Percentiles rank a stretch among this genome's conserved stretches.
phyloP scores from a whole-genome alignment of 2,329 filamentous ascomycete genomes.

The Trichoderma arundinaceum region DNA sequence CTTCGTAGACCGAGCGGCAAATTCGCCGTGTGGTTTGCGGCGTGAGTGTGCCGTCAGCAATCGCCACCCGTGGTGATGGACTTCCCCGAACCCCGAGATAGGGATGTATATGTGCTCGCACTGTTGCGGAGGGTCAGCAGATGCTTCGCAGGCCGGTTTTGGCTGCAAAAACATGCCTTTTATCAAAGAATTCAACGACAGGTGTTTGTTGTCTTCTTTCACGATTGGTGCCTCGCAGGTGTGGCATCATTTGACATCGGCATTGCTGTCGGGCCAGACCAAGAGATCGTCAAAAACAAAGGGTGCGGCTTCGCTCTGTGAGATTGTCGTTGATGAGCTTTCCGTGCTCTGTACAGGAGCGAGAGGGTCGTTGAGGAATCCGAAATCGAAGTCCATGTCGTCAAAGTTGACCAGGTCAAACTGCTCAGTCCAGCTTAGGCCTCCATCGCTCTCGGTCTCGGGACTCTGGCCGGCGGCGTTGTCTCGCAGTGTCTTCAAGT shows the following conservation, averaged over 20 bases:
- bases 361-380: slow-evolving; percentile 5
- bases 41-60: slow-evolving; percentile 4
- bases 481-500: slow-evolving; percentile 32
- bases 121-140: neutral
- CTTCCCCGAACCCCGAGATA: slow-evolving; percentile 18
- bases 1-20: slow-evolving; percentile 25
- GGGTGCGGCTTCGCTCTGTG: slow-evolving; percentile 14
- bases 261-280: slow-evolving; percentile 19
- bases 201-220: neutral
- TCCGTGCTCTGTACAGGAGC: neutral
- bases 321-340: neutral
- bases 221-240: neutral
- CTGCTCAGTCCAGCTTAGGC: slow-evolving; percentile 26
- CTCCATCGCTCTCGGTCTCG: neutral
- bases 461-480: neutral
- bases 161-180: neutral
- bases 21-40: neutral
- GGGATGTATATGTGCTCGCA: slow-evolving; percentile 1
- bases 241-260: neutral
- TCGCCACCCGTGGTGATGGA: slow-evolving; percentile 7
- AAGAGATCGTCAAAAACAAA: slow-evolving; percentile 35
- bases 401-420: slow-evolving; percentile 18
- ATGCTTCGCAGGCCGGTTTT: neutral
- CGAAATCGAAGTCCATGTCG: slow-evolving; percentile 28
- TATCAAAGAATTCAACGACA: neutral